These are phyloP conservation scores for Raphanus hybrid DNA, from an alignment of 441 rosid species.

Conservation along the genomic window DNA sequence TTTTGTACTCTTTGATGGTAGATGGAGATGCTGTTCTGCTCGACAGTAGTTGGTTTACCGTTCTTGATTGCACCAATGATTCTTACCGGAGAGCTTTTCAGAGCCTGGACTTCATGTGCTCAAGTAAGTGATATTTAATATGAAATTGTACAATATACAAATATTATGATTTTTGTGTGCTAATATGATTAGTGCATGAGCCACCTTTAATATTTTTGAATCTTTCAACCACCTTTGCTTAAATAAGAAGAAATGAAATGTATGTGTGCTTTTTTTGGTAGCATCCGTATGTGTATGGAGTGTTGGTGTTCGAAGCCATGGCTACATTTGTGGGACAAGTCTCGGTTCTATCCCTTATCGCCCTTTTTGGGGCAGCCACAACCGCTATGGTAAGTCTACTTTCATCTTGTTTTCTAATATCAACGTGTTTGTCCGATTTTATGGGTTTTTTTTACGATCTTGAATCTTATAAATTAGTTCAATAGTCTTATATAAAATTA, in stretches of 20 bases:
- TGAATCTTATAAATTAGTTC: background rate
- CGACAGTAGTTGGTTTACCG: constrained; percentile 84
- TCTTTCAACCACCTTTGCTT: background rate
- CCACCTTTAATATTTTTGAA: background rate
- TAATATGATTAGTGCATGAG: background rate
- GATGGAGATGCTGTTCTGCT: constrained; percentile 89
- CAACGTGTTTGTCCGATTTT: background rate
- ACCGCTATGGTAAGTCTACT: constrained; percentile 71
- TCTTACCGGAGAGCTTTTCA: constrained; percentile 79
- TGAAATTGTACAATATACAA: background rate
- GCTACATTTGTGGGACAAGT: constrained; percentile 87
- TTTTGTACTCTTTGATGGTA: constrained; percentile 31
- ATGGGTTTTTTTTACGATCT: background rate
- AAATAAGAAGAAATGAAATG: background rate
- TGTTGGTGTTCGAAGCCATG: constrained; percentile 81
- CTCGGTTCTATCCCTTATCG: constrained; percentile 82
- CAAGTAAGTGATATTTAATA: constrained; percentile 48
- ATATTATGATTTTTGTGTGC: background rate
- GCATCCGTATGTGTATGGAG: constrained; percentile 86
- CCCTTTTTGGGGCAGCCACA: constrained; percentile 82
- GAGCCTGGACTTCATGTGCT: constrained; percentile 79
- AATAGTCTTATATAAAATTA: background rate
- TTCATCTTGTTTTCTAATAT: constrained; percentile 2
- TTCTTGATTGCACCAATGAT: constrained; percentile 78
- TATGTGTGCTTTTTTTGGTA: constrained; percentile 40